Base-by-base conservation (phyloP, 2,329 filamentous ascomycete genomes). In the Sporothrix dimorphospora region DNA sequence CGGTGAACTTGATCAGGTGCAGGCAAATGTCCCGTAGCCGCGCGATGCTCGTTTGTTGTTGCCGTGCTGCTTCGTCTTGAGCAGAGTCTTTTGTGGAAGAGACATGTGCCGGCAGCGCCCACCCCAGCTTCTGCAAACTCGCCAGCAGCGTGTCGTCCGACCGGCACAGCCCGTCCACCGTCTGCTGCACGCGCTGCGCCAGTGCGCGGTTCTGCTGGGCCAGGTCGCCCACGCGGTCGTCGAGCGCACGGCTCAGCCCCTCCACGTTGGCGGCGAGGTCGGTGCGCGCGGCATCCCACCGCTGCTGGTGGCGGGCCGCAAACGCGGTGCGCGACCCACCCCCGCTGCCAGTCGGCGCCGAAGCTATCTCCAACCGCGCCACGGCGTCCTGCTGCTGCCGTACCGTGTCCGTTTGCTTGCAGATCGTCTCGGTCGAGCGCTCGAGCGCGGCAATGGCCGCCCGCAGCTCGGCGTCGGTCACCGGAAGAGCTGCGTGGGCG, bases 91-190 rank as follows among this genome's bases (percentile, higher is more conserved):
- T 16, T n/a, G n/a, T n/a, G 4, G 45, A 16, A 14, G 67, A 16
- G 63, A 85, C 83, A 4, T 34, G 30, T 6, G 83, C 82, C 11
- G 88, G 83, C 3, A 92, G 83, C 75, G 90, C 89, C 72, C 85
- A 85, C 0, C 90, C 86, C 1, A 93, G 83, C 75, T 91, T 91
- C 77, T 91, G 89, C 2, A 93, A 81, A 72, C 89, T 89, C 24
- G 86, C 83, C 1, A 93, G 81, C 2, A 92, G 82, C 73, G 87
- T 89, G 77, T 93, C 90, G 73, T 93, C 91, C 1, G 88, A 87
- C 9, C 83, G 82, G 9, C 92, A 80, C 12, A 87, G 79, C 19
- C 81, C 81, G 27, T 85, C 83, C 0, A 89, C 81, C 0, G 84
- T 84, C 71, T 85, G 81, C 63, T 83, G 84, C 19, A 90, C 78